Evolutionary conservation across 2,329 filamentous ascomycete genomes (phyloP), one percentile per base, ranked within the genome.

Genomic region (Sodiomyces alkalinus): DNA sequence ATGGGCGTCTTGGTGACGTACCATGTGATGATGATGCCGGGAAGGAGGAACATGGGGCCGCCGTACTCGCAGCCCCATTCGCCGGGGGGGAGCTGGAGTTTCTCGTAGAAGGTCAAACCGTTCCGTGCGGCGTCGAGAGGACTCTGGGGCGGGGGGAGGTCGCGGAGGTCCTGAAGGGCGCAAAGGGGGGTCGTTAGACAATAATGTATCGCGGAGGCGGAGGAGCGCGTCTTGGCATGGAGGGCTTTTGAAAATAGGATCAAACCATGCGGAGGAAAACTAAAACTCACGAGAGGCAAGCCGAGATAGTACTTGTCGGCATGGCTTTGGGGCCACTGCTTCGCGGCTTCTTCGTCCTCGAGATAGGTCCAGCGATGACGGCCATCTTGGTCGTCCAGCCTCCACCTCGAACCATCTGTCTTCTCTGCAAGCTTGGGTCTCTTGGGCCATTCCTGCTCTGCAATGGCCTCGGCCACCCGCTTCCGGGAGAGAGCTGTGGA

Each of bases 61-160:
- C 90, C 90, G 56, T 98, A 98, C 51, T 98, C 90, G 57, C 87
- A 96, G 5, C 67, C 90, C 90, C 90, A 98, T 46, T 94, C 82
- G 5, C 90, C 90, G 1, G 82, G 78, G 10, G 78, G 74, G 2
- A 94, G 64, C 50, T 98, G 90, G 15, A 96, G 68, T 37, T 87
- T 70, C 32, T 86, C 80, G 58, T 92, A 93, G 60, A 93, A 96
- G 4, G 69, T 60, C 30, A 96, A 64, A 20, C 79, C 85, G 56
- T 98, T 98, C 34, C 66, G 62, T 3, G 82, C 83, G 4, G 82
- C 64, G 39, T 90, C 71, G 32, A 90, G 62, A 5, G 87, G 77
- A 3, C 63, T 85, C 35, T 72, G 70, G 4, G 87, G 63, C 33
- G 64, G 58, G 14, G 76, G 71, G 0, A 94, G 70, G 4, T 71